Evolutionary conservation across 1,139 yeast species (phyloP).

Genomic region (Kodamaea sp.): DNA sequence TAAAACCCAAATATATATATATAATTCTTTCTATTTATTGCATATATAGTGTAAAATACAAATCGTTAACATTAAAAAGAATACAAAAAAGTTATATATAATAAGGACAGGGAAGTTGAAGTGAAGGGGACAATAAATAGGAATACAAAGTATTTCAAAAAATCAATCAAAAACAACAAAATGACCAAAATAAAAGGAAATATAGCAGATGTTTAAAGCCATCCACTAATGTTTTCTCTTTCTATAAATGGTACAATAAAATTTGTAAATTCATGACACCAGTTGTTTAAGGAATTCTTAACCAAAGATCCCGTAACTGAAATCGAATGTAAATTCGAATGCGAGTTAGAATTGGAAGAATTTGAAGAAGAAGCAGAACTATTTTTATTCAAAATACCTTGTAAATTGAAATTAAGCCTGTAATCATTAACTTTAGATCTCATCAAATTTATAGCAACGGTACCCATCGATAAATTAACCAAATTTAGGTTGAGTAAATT

Average conservation of each 20-base stretch:
- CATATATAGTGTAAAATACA: too few relatives aligned
- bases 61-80: too few relatives aligned
- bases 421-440: constrained; percentile 25
- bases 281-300: constrained; percentile 18
- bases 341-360: not conserved
- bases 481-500: constrained; percentile 32
- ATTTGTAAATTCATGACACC: constrained; percentile 29
- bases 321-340: not conserved
- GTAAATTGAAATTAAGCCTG: constrained; percentile 25
- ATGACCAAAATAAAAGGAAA: too few relatives aligned
- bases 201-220: constrained; percentile 21
- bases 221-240: constrained; percentile 35
- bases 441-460: constrained; percentile 21
- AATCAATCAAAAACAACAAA: too few relatives aligned
- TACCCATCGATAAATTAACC: constrained; percentile 20
- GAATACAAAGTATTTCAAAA: too few relatives aligned
- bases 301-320: constrained; percentile 1
- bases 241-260: constrained; percentile 30
- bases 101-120: too few relatives aligned
- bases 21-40: too few relatives aligned
- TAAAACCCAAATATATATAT: too few relatives aligned
- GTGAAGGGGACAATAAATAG: too few relatives aligned
- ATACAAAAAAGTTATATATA: too few relatives aligned
- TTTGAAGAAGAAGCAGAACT: not conserved
- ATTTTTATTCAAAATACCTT: constrained; percentile 4